Base-by-base conservation (phyloP, 768 basidiomycete genomes). In the Mycena galericulata region DNA sequence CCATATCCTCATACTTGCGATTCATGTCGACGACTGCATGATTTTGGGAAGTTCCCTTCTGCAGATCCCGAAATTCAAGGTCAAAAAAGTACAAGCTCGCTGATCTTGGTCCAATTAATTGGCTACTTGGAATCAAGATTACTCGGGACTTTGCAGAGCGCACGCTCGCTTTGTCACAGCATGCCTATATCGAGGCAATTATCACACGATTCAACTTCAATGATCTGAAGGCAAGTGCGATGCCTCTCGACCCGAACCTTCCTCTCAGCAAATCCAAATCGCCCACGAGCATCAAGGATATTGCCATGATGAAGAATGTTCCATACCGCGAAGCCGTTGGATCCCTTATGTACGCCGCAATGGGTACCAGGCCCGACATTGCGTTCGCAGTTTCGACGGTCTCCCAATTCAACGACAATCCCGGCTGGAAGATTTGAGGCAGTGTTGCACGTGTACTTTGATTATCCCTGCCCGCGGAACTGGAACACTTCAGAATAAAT, bases 91-190 rank as follows among this genome's bases (percentile, higher is more conserved):
- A n/a, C n/a, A n/a, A 73, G 30, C 20, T 75, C 24, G 50, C 56
- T 24, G 75, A 75, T 47, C 65, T 75, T 8, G 77, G 77, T 3
- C 43, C 59, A 20, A 59, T 64, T 29, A 56, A 65, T 18, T 77
- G 68, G 67, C 58, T 83, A 3, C 73, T 83, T 5, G 78, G 81
- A 5, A 68, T 83, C 27, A 57, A 78, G 43, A 70, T 84, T 62
- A 55, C 51, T 4, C 45, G 77, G 7, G 69, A 84, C 47, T 50
- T 51, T 2, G 46, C 62, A 17, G 47, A 59, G 1, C 59, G 67
- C 0, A 79, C 75, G 12, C 73, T 83, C 53, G 66, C 75, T 20
- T 47, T 83, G 0, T 76, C 73, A 14, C 82, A 84, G 62, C 45
- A 43, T 12, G 40, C 74, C 0, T 85, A 83, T 67, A 75, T 83